A percentile compares a stretch with the other conserved stretches of the same genome.
Evolutionary conservation across 176 grass and related monocot species (phyloP).

Genomic region (Chrysopogon serrulatus): DNA sequence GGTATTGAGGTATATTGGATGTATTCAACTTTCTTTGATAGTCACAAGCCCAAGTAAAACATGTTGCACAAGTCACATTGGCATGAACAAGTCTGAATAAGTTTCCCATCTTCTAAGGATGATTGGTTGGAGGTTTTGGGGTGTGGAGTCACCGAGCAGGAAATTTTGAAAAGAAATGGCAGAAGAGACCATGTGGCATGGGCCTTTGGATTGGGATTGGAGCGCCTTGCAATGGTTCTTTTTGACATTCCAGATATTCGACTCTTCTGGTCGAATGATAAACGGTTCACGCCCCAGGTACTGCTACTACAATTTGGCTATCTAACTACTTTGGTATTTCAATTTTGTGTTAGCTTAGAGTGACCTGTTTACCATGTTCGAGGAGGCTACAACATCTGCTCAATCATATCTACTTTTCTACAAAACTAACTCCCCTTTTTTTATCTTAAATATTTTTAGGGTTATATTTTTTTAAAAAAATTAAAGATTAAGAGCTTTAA

Average conservation of each 20-base stretch:
- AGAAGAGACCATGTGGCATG: constrained; percentile 80
- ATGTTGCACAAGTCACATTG: constrained; percentile 1
- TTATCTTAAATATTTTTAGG: background rate
- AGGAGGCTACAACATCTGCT: background rate
- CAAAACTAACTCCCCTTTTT: background rate
- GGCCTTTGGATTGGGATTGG: constrained; percentile 93
- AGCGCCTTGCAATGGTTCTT: constrained; percentile 84
- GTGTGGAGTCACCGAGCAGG: constrained; percentile 92
- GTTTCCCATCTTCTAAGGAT: constrained; percentile 38
- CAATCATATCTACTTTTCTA: background rate
- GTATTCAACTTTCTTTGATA: background rate
- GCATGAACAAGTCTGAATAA: constrained; percentile 18
- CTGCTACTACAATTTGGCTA: background rate
- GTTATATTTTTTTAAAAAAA: background rate
- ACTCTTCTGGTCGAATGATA: constrained; percentile 89
- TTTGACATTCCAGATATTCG: constrained; percentile 87
- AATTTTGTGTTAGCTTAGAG: background rate
- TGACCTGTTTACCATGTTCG: background rate
- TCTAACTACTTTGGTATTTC: background rate
- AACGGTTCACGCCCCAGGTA: constrained; percentile 94
- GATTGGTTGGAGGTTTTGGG: constrained; percentile 98
- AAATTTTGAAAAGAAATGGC: constrained; percentile 77
- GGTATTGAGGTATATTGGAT: constrained; percentile 73
- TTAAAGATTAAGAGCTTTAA: background rate
- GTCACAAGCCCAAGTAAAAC: background rate